These are phyloP conservation scores for Microstegium vimineum DNA, from an alignment of 176 grass and related monocot genomes.

Conservation along the genomic window DNA sequence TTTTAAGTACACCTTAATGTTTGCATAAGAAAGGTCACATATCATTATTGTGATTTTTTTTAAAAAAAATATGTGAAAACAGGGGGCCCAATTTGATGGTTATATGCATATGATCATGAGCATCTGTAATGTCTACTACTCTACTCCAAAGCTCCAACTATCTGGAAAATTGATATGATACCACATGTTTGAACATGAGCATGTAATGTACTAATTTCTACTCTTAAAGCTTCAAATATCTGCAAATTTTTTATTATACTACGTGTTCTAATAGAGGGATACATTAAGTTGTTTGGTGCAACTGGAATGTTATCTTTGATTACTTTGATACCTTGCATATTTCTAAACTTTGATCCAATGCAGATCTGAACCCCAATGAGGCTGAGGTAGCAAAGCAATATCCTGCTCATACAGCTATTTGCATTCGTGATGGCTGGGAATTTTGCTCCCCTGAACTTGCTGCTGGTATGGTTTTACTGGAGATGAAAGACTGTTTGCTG, in stretches of 20 bases:
- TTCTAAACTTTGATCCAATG: slow-evolving; percentile 23
- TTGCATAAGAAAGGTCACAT: neutral
- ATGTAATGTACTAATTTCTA: neutral
- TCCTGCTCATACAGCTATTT: slow-evolving; percentile 90
- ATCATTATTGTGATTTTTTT: neutral
- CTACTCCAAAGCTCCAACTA: neutral
- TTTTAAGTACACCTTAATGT: neutral
- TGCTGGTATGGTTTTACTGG: slow-evolving; percentile 57
- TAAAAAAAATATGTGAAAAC: neutral
- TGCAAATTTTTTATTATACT: neutral
- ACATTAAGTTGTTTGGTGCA: slow-evolving; percentile 11
- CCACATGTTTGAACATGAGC: neutral
- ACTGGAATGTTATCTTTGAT: neutral
- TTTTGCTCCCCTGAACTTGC: slow-evolving; percentile 68
- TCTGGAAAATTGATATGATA: neutral
- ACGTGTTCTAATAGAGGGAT: neutral
- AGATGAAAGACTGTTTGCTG: slow-evolving; percentile 13
- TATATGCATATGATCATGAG: slow-evolving; percentile 9
- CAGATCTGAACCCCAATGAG: slow-evolving; percentile 77
- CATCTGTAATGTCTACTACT: neutral
- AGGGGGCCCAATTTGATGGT: neutral
- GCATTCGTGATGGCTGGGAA: slow-evolving; percentile 91
- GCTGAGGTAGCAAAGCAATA: slow-evolving; percentile 63
- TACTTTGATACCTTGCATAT: neutral
- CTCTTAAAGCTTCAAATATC: neutral